Evolutionary conservation across 129 eudicot species (phyloP), one percentile per base, ranked within the genome.

Genomic region (carrot (Daucus carota)): DNA sequence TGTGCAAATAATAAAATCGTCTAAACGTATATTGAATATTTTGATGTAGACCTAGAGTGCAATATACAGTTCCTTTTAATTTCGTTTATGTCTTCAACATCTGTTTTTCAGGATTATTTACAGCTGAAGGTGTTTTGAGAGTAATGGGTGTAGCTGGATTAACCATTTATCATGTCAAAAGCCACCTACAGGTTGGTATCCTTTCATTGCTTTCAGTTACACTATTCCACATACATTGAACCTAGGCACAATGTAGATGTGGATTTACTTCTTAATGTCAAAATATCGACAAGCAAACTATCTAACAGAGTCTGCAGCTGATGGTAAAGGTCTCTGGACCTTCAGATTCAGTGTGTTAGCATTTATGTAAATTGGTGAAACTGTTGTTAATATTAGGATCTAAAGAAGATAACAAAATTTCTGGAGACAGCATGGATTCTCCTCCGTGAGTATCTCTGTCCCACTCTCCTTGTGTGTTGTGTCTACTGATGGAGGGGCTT

Each of bases 221-320:
- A 8, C 0, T 57, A n/a, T 41, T 66, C 24, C 65, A 73, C 76
- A 5, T 73, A 32, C 43, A 29, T 57, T 24, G 60, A 32, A 47
- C 46, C 44, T 47, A 33, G 36, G 31, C 14, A 28, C 43, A 24
- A 16, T 16, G 43, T 31, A 46, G 34, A 38, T 60, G 28, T 79
- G 18, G 11, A 33, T 54, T 36, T 52, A 43, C 31, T 43, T 59
- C 60, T 70, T 12, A 41, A 32, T 86, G 52, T 74, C 84, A 89
- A 88, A 88, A 77, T 88, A 88, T 78, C 87, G 92, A 54, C 92
- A 83, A 29, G 92, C 92, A n/a, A 88, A 88, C 71, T 88, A 85
- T 60, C 81, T 88, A 68, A 87, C 92, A 3, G 92, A 88, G 59
- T 85, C 92, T 28, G 81, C 89, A 24, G 82, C 87, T 78, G 92